These are phyloP conservation scores for Candida bentonensis DNA, from an alignment of 805 yeast species.

Conservation along the genomic window DNA sequence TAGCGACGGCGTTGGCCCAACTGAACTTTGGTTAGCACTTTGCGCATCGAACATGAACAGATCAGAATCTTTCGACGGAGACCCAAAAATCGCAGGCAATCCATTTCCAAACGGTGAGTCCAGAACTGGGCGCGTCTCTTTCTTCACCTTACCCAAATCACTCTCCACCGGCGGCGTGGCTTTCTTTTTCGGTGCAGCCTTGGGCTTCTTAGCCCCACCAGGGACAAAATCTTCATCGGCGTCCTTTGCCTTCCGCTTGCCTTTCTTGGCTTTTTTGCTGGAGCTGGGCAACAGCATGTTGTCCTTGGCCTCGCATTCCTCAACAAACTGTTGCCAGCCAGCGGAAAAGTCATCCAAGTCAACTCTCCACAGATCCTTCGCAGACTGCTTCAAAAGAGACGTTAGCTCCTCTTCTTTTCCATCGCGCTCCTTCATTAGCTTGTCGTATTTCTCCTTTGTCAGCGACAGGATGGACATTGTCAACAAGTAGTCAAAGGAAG, in stretches of 20 bases:
- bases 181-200: slow-evolving; percentile 8
- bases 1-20: slow-evolving; percentile 1
- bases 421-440: slow-evolving; percentile 56
- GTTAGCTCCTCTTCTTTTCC: slow-evolving; percentile 61
- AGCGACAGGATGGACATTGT: slow-evolving; percentile 92
- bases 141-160: slow-evolving; percentile 2
- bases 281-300: slow-evolving; percentile 29
- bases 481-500: slow-evolving; percentile 72
- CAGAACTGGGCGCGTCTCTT: slow-evolving; percentile 1
- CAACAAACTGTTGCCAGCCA: slow-evolving; percentile 55
- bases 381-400: slow-evolving; percentile 46
- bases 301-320: slow-evolving; percentile 48
- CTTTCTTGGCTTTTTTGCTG: slow-evolving; percentile 23
- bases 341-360: slow-evolving; percentile 66
- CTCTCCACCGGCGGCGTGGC: slow-evolving; percentile 6
- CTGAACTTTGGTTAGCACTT: slow-evolving; percentile 5
- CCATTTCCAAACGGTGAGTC: slow-evolving; percentile 2
- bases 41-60: slow-evolving; percentile 4
- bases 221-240: slow-evolving; percentile 20
- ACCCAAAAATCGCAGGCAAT: slow-evolving; percentile 5
- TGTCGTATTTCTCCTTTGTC: slow-evolving; percentile 79
- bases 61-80: slow-evolving; percentile 11
- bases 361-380: slow-evolving; percentile 77
- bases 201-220: slow-evolving; percentile 15
- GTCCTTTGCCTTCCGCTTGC: slow-evolving; percentile 18